Base-by-base conservation (phyloP, 2,329 filamentous ascomycete genomes). In the Alternaria gansuensis region DNA sequence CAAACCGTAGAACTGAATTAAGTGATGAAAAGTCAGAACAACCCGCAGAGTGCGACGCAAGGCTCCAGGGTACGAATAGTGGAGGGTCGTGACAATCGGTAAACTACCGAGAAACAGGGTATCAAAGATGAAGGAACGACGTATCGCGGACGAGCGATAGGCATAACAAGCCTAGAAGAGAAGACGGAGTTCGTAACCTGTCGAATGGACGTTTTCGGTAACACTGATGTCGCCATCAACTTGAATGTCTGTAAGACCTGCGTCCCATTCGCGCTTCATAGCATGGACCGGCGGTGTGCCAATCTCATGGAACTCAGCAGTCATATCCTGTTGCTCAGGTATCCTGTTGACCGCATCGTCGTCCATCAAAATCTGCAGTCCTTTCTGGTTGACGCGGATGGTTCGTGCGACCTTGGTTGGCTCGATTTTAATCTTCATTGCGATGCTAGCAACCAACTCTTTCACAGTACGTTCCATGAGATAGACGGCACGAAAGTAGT, bases 241-340 rank as follows among this genome's bases (percentile, higher is more conserved):
- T 59, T 82, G 79, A 26, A 82, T 76, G 61, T 83, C 79, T 33
- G 78, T 78, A 31, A 77, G 70, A 26, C 81, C 80, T 66, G 78
- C 80, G 74, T 80, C 80, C 84, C 80, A 87, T 72, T 83, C 84
- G 70, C 79, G 82, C 74, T 81, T 86, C 73, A 77, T 79, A 41
- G 69, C 77, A 58, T 69, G 77, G 51, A 81, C 75, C 49, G 80
- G 75, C 28, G 73, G 68, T n/a, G 56, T 80, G 65, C 65, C 68
- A 43, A 91, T 82, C 67, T 95, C 89, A 57, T 91, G 84, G 58
- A 89, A 86, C 68, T 90, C 87, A 40, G 85, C 85, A 36, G 84
- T 81, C 90, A 98, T 95, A 72, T 97, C 94, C 77, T 98, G 92
- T 31, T 93, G 93, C 79, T 99, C 95, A 2, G 88, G 86, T 51